These are phyloP conservation scores for Marasmius tenuissimus DNA, from an alignment of 1,284 basidiomycete species.

Conservation along the genomic window DNA sequence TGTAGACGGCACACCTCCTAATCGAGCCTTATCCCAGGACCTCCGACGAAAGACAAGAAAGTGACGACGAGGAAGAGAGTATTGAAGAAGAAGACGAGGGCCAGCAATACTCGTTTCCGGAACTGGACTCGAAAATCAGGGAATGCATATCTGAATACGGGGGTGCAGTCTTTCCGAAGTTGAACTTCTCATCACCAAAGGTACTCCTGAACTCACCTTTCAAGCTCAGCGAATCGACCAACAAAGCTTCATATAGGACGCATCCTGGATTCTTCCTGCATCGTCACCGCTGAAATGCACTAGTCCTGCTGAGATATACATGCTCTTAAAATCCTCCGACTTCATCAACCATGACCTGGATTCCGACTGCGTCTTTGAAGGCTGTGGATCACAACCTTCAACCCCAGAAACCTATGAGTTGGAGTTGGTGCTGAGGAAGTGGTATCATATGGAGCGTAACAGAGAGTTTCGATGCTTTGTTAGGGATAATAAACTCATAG, in stretches of 20 bases:
- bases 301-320: conserved; percentile 87
- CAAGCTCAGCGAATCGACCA: too few relatives aligned
- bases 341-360: conserved; percentile 84
- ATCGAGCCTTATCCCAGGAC: not conserved
- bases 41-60: conserved; percentile 45
- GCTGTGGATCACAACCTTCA: conserved; percentile 36
- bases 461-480: conserved; percentile 91
- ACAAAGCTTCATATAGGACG: conserved; percentile 61
- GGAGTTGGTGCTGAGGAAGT: conserved; percentile 91
- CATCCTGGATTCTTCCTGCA: conserved; percentile 89
- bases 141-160: conserved; percentile 66
- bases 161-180: conserved; percentile 88
- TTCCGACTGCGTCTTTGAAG: conserved; percentile 59
- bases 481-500: conserved; percentile 64
- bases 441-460: conserved; percentile 83
- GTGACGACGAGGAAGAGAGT: conserved; percentile 43
- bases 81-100: conserved; percentile 41
- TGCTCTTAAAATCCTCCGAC: conserved; percentile 91
- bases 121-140: conserved; percentile 76
- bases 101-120: conserved; percentile 65
- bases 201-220: conserved; percentile 36
- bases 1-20: too few relatives aligned
- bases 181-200: conserved; percentile 91
- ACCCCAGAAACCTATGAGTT: conserved; percentile 49
- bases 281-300: conserved; percentile 86